These are phyloP conservation scores for Henckelia pumila DNA, from an alignment of 257 asterid genomes.

Conservation along the genomic window DNA sequence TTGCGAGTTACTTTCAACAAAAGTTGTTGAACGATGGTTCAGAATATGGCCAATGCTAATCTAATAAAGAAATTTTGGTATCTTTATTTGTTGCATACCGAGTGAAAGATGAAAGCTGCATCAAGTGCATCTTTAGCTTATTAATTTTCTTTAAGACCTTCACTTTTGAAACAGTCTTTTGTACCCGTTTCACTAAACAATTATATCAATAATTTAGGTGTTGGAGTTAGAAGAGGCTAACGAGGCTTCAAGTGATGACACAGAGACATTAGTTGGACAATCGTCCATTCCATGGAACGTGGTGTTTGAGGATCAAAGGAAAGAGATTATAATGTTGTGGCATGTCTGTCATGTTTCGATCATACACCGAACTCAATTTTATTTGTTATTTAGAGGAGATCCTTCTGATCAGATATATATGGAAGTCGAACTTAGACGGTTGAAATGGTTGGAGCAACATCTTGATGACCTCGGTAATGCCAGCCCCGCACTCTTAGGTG, in stretches of 20 bases:
- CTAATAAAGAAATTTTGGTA: too few relatives aligned
- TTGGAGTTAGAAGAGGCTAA: constrained; percentile 87
- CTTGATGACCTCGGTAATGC: constrained; percentile 91
- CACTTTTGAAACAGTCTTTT: neutral
- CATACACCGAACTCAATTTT: constrained; percentile 86
- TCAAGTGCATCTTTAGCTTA: neutral
- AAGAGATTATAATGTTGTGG: constrained; percentile 91
- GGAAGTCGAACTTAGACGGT: constrained; percentile 88
- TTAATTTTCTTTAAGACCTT: neutral
- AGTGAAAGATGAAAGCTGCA: too few relatives aligned
- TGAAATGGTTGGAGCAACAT: constrained; percentile 92
- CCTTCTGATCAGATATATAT: constrained; percentile 79
- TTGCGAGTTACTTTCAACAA: too few relatives aligned
- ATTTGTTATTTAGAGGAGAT: constrained; percentile 77
- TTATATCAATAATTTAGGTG: constrained; percentile 44
- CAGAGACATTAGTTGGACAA: constrained; percentile 38
- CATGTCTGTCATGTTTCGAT: constrained; percentile 91
- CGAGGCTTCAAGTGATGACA: constrained; percentile 56
- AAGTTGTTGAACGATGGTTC: too few relatives aligned
- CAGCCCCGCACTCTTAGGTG: constrained; percentile 95
- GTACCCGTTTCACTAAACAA: neutral
- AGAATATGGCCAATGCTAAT: too few relatives aligned
- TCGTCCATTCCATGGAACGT: constrained; percentile 61
- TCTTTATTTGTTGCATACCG: too few relatives aligned
- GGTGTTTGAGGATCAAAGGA: constrained; percentile 76